Percentiles rank a stretch among this genome's conserved stretches.
These are phyloP conservation scores for Naganishia sp. DNA, from an alignment of 1,284 basidiomycete genomes.

Conservation along the genomic window DNA sequence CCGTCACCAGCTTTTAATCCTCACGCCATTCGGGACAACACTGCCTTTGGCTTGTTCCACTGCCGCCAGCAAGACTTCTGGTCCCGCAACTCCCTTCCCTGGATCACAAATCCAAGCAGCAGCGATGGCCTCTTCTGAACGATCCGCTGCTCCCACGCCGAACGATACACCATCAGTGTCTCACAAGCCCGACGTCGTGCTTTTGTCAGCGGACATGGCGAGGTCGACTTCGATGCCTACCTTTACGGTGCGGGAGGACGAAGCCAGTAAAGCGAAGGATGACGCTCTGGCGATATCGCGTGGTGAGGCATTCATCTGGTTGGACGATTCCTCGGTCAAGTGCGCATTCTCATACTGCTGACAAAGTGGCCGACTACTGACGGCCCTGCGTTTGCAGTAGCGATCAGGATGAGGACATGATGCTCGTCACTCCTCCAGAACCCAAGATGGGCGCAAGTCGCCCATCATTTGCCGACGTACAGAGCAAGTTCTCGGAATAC, in stretches of 20 bases:
- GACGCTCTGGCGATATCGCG: conserved; percentile 44
- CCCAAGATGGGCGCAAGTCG: background rate
- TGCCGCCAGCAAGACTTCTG: background rate
- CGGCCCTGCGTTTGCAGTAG: background rate
- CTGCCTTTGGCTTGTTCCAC: background rate
- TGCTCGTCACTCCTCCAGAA: conserved; percentile 14
- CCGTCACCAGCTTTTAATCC: conserved; percentile 45
- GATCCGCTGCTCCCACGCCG: no score
- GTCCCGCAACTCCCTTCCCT: background rate
- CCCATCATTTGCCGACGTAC: background rate
- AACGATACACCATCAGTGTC: background rate
- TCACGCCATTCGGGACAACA: conserved; percentile 44
- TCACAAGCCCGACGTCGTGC: background rate
- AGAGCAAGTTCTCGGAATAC: background rate
- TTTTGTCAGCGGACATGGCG: conserved; percentile 42
- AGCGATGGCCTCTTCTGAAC: no score
- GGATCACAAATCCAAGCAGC: background rate
- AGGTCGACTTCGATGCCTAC: conserved; percentile 44
- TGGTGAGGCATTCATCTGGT: conserved; percentile 43
- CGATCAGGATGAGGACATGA: conserved; percentile 15
- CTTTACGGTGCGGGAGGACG: conserved; percentile 42
- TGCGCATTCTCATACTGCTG: background rate
- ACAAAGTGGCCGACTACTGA: background rate
- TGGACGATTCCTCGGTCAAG: conserved; percentile 26
- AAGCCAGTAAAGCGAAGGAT: conserved; percentile 45